Evolutionary conservation across 768 basidiomycete genomes (phyloP), one percentile per base, ranked within the genome.

Genomic region (Crucibulum laeve): DNA sequence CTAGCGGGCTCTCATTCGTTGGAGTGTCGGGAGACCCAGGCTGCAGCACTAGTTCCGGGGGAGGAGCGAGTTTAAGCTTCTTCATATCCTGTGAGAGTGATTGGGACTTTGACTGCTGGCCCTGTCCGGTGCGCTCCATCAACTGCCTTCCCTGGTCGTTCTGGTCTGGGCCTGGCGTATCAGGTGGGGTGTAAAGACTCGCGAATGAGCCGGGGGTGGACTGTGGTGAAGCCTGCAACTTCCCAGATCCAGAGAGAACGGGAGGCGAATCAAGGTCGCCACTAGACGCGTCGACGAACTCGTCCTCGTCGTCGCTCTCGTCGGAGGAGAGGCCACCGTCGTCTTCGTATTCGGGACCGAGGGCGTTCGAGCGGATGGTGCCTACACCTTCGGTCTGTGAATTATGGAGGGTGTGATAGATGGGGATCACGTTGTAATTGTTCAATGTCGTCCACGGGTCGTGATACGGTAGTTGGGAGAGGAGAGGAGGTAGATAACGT

Each of bases 351-450:
- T 70, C 75, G 2, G 77, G 77, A 5, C 70, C 73, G 3, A 49
- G 57, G 15, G 77, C 67, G 56, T 80, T 67, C 2, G 82, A 84
- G 22, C 86, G 84, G 19, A 89, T 67, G 2, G 91, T 93, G 40
- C 91, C 91, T 22, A 92, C 80, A 19, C 91, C 87, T 63, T 89
- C 82, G 7, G 88, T 91, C 90, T 93, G 53, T 33, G 25, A 28
- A 28, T 23, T 38, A 45, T 25, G n/a, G n/a, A n/a, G n/a, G n/a
- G n/a, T n/a, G n/a, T n/a, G n/a, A n/a, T n/a, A n/a, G n/a, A n/a
- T n/a, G n/a, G n/a, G n/a, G n/a, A n/a, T n/a, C n/a, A n/a, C n/a
- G n/a, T n/a, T n/a, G n/a, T n/a, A n/a, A n/a, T 1, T 28, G 24
- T 4, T 36, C 25, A 48, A 4, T 30, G 8, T n/a, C 28, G 28